These are phyloP conservation scores for Lunasporangiospora selenospora DNA, from an alignment of 192 early-diverging fungal genomes.

Conservation along the genomic window DNA sequence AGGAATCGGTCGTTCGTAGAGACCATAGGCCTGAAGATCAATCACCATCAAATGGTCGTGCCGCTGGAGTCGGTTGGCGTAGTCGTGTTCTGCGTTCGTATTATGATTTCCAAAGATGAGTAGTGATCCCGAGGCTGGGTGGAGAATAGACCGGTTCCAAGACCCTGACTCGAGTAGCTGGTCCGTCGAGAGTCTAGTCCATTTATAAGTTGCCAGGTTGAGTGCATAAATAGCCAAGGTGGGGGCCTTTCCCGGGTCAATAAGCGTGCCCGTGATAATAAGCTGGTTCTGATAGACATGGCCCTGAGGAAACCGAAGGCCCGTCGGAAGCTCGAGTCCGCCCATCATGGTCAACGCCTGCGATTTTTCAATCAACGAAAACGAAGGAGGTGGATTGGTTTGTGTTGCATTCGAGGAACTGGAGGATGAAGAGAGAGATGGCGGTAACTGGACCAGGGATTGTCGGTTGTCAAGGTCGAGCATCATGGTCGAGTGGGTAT, in stretches of 20 bases:
- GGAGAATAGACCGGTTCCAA: conserved; percentile 12
- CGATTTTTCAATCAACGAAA: conserved; percentile 16
- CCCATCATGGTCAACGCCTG: conserved; percentile 20
- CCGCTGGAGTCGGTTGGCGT: conserved; percentile 11
- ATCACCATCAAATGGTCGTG: conserved; percentile 18
- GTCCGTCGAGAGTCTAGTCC: conserved; percentile 7
- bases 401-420: too few relatives aligned
- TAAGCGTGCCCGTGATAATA: conserved; percentile 9
- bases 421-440: background rate
- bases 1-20: conserved; percentile 15
- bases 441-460: too few relatives aligned
- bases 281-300: conserved; percentile 21
- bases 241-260: conserved; percentile 2
- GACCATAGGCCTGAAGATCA: conserved; percentile 11
- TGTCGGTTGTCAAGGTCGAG: too few relatives aligned
- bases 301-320: conserved; percentile 17
- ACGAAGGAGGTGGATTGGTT: conserved; percentile 14
- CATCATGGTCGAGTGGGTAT: conserved; percentile 1
- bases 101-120: conserved; percentile 11
- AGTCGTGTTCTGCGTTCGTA: conserved; percentile 8
- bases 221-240: conserved; percentile 19
- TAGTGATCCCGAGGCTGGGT: conserved; percentile 14
- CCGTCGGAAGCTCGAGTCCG: conserved; percentile 9
- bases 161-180: conserved; percentile 7
- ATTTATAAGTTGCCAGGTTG: conserved; percentile 14